phyloP scores from a whole-genome alignment of 345 rosid species.

The Mangifera indica region DNA sequence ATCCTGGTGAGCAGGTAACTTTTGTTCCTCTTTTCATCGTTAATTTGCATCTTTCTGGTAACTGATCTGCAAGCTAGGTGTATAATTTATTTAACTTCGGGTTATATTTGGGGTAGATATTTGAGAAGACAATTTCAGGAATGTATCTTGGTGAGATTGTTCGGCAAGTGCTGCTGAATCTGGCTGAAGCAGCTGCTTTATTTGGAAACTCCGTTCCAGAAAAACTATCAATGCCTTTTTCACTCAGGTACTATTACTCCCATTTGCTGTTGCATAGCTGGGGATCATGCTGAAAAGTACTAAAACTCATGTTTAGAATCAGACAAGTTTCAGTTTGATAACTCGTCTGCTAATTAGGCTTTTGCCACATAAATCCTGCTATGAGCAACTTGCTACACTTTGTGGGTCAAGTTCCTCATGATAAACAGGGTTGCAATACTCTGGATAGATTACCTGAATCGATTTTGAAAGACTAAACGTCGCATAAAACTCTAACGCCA shows the following conservation, averaged over 20 bases:
- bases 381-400: background rate
- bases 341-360: background rate
- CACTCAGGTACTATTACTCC: conserved; percentile 36
- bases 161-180: conserved; percentile 50
- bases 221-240: conserved; percentile 54
- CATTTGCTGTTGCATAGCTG: background rate
- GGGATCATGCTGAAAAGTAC: background rate
- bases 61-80: background rate
- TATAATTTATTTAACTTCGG: background rate
- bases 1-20: conserved; percentile 88
- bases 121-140: conserved; percentile 91
- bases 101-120: conserved; percentile 45
- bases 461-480: background rate
- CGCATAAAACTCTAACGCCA: background rate
- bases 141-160: conserved; percentile 96
- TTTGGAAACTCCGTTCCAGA: conserved; percentile 46
- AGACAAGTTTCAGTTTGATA: background rate
- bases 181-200: conserved; percentile 58
- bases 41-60: background rate
- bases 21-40: background rate
- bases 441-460: background rate
- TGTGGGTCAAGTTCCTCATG: background rate
- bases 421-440: background rate
- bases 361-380: background rate
- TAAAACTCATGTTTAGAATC: background rate